Base-by-base conservation (phyloP, 2,329 filamentous ascomycete species). In the Botrytis galanthina region DNA sequence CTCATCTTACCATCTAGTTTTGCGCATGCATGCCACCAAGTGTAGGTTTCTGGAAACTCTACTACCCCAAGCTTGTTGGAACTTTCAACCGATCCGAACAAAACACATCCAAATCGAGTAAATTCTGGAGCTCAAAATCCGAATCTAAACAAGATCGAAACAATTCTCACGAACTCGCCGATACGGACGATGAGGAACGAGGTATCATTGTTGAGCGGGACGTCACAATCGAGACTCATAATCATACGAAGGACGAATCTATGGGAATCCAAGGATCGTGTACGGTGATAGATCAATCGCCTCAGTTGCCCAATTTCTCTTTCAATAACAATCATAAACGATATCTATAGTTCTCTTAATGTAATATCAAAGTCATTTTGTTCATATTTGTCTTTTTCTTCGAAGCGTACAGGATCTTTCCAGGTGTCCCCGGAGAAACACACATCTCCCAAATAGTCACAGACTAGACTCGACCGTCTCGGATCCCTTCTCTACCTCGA, bases 1-100 rank as follows among this genome's bases (percentile, higher is more conserved):
- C 6, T 10, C 48, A 48, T 35, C 3, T 2, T 3, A 66, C 1
- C 29, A 5, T 14, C 0, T 5, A 66, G 62, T 35, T 46, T 35
- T 66, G 62, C 29, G 62, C 62, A 26, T 66, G 62, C 12, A 35
- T 48, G 20, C 62, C 62, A 66, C 29, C 62, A 16, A 66, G 42
- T 26, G 42, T 66, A 20, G 62, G 62, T 10, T 66, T 66, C 42
- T 46, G 42, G 62, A 66, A 48, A n/a, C 39, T 66, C 29, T 66
- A 48, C 42, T 66, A 66, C 46, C 62, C 62, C 29, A 66, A 48
- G 16, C 14, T 66, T 5, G 9, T 48, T 1, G 62, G 62, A 2
- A 46, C 42, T 32, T 20, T 35, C 62, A 35, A 26, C 10, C 62
- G 42, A 35, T 66, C 62, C 4, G 42, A 66, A 20, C 18, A 22